Evolutionary conservation across 208 protist species (phyloP).

Genomic region (Acanthamoeba healyi): DNA sequence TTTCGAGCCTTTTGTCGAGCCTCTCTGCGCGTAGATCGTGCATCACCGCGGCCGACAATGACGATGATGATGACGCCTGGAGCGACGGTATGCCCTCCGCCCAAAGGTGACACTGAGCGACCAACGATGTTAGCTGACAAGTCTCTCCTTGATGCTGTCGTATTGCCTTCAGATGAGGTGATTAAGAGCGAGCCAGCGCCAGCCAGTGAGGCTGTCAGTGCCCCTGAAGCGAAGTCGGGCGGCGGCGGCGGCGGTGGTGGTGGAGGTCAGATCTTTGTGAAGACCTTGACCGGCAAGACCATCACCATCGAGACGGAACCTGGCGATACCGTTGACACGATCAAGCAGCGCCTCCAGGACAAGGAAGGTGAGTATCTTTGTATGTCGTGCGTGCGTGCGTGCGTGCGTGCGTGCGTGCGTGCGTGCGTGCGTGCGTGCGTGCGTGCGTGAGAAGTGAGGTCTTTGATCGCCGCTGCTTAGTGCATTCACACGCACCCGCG

Average conservation of each 20-base stretch:
- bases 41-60: neutral
- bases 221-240: neutral
- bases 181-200: no score
- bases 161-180: neutral
- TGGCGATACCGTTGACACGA: constrained; percentile 97
- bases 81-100: no score
- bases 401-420: constrained; percentile 21
- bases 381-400: constrained; percentile 80
- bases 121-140: no score
- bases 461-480: no score
- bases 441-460: neutral
- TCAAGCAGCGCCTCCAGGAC: constrained; percentile 99
- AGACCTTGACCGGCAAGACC: constrained; percentile 83
- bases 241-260: neutral
- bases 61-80: neutral
- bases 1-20: no score
- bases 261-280: constrained; percentile 86
- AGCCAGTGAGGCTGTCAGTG: no score
- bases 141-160: no score
- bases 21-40: no score
- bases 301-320: constrained; percentile 92
- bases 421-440: no score
- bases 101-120: no score
- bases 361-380: constrained; percentile 95
- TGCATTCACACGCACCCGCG: neutral